These are phyloP conservation scores for Annulohypoxylon truncatum DNA, from an alignment of 2,329 filamentous ascomycete species.

Conservation along the genomic window DNA sequence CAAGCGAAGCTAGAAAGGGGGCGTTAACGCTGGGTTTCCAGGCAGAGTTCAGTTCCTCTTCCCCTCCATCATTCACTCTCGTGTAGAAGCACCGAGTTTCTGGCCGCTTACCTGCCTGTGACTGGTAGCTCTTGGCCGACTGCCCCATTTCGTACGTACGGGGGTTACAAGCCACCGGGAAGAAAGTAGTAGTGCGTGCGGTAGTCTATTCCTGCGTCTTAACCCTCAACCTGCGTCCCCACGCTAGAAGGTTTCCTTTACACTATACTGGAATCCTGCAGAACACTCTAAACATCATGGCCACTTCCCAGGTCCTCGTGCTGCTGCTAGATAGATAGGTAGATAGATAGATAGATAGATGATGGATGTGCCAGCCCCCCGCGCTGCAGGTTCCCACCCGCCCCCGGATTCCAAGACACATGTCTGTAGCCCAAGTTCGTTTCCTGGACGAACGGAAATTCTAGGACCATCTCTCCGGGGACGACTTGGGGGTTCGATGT, in stretches of 20 bases:
- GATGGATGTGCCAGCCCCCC: conserved; percentile 37
- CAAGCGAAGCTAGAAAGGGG: conserved; percentile 35
- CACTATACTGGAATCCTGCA: conserved; percentile 26
- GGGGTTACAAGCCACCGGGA: conserved; percentile 40
- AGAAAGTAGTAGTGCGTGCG: conserved; percentile 33
- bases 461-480: conserved; percentile 20
- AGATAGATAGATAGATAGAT: conserved; percentile 32
- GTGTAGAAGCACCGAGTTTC: conserved; percentile 41
- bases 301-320: conserved; percentile 30
- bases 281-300: conserved; percentile 35
- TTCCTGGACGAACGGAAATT: conserved; percentile 40
- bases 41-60: conserved; percentile 24
- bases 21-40: conserved; percentile 29
- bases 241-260: conserved; percentile 27
- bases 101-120: conserved; percentile 41
- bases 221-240: conserved; percentile 25
- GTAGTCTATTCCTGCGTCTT: conserved; percentile 30
- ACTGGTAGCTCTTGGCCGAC: conserved; percentile 34
- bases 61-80: conserved; percentile 26
- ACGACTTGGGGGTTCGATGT: conserved; percentile 18
- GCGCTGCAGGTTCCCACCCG: conserved; percentile 42
- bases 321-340: conserved; percentile 39
- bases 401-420: conserved; percentile 42
- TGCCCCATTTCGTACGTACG: conserved; percentile 34
- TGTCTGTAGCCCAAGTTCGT: conserved; percentile 23